Evolutionary conservation across 441 rosid genomes (phyloP).

Genomic region (Bruguiera hainesii): DNA sequence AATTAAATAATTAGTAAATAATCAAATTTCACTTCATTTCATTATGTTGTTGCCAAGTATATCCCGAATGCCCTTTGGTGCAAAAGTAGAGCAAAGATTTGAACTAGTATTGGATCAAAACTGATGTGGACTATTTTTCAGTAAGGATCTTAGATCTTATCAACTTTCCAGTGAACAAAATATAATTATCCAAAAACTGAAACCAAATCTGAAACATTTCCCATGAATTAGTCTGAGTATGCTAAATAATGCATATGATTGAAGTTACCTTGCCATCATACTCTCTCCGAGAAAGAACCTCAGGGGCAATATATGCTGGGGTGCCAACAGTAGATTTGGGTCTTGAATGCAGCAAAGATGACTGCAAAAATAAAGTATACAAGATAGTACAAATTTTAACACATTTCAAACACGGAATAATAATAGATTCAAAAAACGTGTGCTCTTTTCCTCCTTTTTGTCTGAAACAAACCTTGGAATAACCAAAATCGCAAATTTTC

Average conservation of each 20-base stretch:
- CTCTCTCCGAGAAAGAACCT: constrained; percentile 83
- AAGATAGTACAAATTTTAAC: constrained; percentile 1
- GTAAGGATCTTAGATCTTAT: constrained; percentile 4
- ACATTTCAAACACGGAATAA: constrained; percentile 1
- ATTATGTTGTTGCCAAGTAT: background rate
- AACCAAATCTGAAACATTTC: background rate
- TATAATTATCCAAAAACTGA: background rate
- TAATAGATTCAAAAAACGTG: background rate
- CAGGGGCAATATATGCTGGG: constrained; percentile 96
- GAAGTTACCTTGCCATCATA: constrained; percentile 85
- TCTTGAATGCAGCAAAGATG: constrained; percentile 87
- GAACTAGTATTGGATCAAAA: background rate
- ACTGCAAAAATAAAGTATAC: constrained; percentile 38
- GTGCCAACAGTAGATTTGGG: constrained; percentile 97
- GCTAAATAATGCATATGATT: background rate
- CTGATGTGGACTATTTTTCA: background rate
- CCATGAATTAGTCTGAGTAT: background rate
- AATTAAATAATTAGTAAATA: too few relatives aligned
- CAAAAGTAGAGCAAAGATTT: background rate
- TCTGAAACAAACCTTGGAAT: constrained; percentile 63
- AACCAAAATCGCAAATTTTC: constrained; percentile 96
- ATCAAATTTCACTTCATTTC: too few relatives aligned
- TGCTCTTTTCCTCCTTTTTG: background rate
- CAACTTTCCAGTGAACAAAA: background rate
- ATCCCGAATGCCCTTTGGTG: background rate